A percentile compares a stretch with the other conserved stretches of the same genome.
Conservation (phyloP, 2,329 filamentous ascomycete genomes). For the Fusarium subtropicale region DNA sequence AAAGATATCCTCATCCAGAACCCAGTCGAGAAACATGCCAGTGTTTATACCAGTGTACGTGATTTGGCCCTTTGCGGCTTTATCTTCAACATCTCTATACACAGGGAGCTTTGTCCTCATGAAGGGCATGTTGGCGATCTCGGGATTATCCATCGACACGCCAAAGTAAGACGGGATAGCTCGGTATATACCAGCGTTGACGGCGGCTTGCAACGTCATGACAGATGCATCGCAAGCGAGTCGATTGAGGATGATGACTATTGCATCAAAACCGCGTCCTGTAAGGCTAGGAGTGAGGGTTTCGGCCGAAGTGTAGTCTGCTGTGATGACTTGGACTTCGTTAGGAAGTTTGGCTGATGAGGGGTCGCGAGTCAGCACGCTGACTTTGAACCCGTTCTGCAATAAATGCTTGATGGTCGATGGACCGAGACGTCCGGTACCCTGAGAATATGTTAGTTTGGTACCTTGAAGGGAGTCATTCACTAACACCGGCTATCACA, state of each 20-base stretch:
- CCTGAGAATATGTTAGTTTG: neutral
- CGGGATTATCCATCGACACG: neutral
- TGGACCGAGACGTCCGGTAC: slow-evolving; percentile 17
- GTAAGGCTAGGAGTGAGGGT: neutral
- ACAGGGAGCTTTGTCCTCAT: neutral
- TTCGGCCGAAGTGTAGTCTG: slow-evolving; percentile 11
- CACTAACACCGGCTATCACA: slow-evolving; percentile 1
- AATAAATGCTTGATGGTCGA: neutral
- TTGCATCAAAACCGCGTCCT: slow-evolving; percentile 3
- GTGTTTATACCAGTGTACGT: slow-evolving; percentile 19
- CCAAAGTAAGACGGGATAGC: slow-evolving; percentile 17
- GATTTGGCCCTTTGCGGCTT: neutral
- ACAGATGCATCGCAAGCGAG: slow-evolving; percentile 6
- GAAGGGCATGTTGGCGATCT: slow-evolving; percentile 23
- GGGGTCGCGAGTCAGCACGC: slow-evolving; percentile 4
- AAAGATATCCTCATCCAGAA: slow-evolving; percentile 10
- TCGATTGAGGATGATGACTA: slow-evolving; percentile 8
- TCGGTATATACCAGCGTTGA: neutral
- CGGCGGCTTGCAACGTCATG: neutral
- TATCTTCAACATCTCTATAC: neutral
- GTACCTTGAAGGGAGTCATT: accelerated
- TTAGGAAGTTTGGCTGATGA: neutral
- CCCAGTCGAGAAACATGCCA: slow-evolving; percentile 14
- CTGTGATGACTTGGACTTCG: neutral
- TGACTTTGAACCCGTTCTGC: neutral